phyloP scores from a whole-genome alignment of 2,329 filamentous ascomycete genomes.

The Phyllosticta citriasiana region DNA sequence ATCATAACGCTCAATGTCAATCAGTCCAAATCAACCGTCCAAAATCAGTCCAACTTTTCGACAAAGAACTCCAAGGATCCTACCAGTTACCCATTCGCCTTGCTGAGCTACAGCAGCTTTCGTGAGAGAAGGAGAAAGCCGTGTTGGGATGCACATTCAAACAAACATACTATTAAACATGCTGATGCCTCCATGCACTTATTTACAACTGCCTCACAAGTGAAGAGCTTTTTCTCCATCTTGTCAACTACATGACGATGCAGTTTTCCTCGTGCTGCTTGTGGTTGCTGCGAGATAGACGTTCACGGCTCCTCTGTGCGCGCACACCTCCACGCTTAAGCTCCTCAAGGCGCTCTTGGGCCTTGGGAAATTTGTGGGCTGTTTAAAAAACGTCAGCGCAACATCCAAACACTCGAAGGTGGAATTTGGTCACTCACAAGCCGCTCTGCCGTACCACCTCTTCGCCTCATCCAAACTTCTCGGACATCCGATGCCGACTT shows the following conservation, averaged over 20 bases:
- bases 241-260: constrained; percentile 55
- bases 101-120: not conserved
- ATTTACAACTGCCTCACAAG: not conserved
- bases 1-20: not conserved
- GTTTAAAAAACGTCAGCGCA: constrained; percentile 14
- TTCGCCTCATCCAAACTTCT: constrained; percentile 90
- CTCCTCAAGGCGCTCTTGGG: constrained; percentile 84
- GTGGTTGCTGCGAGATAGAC: constrained; percentile 71
- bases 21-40: not conserved
- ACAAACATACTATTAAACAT: not conserved
- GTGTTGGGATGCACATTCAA: not conserved
- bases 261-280: constrained; percentile 86
- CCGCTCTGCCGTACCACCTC: constrained; percentile 95
- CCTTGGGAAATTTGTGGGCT: constrained; percentile 94
- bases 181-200: not conserved
- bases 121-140: not conserved
- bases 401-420: not conserved
- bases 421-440: constrained; percentile 57
- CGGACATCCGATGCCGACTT: constrained; percentile 82
- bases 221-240: not conserved
- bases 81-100: not conserved
- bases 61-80: not conserved
- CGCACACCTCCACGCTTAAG: constrained; percentile 71
- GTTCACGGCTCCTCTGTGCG: constrained; percentile 62
- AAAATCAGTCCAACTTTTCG: not conserved